These are phyloP conservation scores for Nadsonia commutata DNA, from an alignment of 1,139 yeast genomes.

Conservation along the genomic window DNA sequence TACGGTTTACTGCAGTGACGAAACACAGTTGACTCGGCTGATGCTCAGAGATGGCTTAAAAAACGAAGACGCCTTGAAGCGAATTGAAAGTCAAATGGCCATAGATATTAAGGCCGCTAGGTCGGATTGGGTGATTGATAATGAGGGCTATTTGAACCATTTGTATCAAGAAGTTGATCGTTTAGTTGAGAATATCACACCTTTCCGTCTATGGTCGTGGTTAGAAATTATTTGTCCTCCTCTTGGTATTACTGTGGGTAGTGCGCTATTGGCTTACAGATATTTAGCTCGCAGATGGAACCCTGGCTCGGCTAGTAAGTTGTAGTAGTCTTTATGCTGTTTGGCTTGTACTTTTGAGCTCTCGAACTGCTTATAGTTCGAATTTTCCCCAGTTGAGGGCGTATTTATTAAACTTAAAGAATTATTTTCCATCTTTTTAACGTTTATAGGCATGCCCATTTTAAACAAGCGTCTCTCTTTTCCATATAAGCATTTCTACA, in stretches of 20 bases:
- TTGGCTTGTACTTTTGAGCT: too few relatives aligned
- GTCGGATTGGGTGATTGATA: conserved; percentile 59
- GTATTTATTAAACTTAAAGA: too few relatives aligned
- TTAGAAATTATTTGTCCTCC: conserved; percentile 40
- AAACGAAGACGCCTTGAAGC: conserved; percentile 47
- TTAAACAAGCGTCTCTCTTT: too few relatives aligned
- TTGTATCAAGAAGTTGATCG: conserved; percentile 35
- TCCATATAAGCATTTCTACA: too few relatives aligned
- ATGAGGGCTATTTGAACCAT: conserved; percentile 37
- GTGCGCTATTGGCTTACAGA: conserved; percentile 9
- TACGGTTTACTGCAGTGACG: conserved; percentile 48
- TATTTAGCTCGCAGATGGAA: not conserved
- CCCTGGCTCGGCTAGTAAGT: too few relatives aligned
- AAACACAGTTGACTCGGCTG: conserved; percentile 49
- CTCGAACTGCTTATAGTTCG: too few relatives aligned
- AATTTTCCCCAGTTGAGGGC: too few relatives aligned
- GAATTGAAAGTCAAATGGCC: conserved; percentile 70
- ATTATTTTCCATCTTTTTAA: too few relatives aligned
- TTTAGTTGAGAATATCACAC: conserved; percentile 33
- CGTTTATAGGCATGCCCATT: too few relatives aligned
- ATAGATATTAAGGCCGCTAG: conserved; percentile 38
- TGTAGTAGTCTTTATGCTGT: too few relatives aligned
- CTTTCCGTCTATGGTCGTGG: conserved; percentile 27
- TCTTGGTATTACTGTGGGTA: conserved; percentile 45
- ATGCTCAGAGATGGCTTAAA: conserved; percentile 44